phyloP scores from a whole-genome alignment of 495 filamentous ascomycete genomes.

The Hypoxylon trugodes region DNA sequence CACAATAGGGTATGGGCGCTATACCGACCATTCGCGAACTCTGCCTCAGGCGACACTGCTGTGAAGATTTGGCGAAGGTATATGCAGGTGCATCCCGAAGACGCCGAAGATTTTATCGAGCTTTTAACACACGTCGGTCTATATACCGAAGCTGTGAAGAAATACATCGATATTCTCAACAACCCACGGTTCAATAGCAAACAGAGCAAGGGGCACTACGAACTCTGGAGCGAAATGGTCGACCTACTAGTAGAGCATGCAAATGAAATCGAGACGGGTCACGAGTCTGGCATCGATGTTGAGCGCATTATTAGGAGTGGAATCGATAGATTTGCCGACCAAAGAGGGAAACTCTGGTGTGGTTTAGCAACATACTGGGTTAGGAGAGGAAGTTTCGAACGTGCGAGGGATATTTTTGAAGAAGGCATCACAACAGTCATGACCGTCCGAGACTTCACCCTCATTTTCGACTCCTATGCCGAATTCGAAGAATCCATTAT shows the following conservation, averaged over 20 bases:
- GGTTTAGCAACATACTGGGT: conserved; percentile 98
- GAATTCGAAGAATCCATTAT: conserved; percentile 99
- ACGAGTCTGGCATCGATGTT: conserved; percentile 84
- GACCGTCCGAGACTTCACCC: conserved; percentile 98
- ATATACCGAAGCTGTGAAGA: conserved; percentile 92
- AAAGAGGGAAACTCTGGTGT: conserved; percentile 96
- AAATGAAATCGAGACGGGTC: conserved; percentile 81
- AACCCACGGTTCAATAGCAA: conserved; percentile 92
- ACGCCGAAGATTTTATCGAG: conserved; percentile 93
- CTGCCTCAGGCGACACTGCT: conserved; percentile 89
- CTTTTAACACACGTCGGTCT: conserved; percentile 81
- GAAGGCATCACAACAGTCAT: conserved; percentile 98
- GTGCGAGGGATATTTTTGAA: conserved; percentile 90
- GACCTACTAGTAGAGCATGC: conserved; percentile 93
- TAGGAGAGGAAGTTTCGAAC: conserved; percentile 88
- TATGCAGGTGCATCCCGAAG: conserved; percentile 97
- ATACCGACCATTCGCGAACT: conserved; percentile 91
- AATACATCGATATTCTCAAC: conserved; percentile 93
- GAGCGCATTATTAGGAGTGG: conserved; percentile 94
- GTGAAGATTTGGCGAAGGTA: conserved; percentile 95
- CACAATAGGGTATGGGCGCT: conserved; percentile 97
- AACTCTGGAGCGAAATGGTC: conserved; percentile 99
- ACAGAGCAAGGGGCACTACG: conserved; percentile 91
- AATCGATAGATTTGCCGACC: conserved; percentile 90
- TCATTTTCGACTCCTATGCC: conserved; percentile 94